Evolutionary conservation across 805 yeast species (phyloP).

Genomic region (Cyberlindnera petersonii): DNA sequence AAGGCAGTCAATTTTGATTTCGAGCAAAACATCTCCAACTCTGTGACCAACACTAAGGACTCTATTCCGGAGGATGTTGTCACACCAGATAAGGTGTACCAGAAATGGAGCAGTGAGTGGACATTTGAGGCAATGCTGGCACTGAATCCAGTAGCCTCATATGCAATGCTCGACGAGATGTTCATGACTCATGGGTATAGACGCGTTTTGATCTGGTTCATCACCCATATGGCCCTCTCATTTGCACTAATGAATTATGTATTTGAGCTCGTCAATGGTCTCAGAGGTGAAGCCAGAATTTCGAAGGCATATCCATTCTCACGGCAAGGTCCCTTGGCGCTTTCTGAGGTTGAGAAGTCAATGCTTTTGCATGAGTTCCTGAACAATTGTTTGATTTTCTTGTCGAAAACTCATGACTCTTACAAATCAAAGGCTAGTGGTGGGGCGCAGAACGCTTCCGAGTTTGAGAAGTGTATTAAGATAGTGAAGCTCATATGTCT

Average conservation of each 20-base stretch:
- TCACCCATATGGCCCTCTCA: constrained; percentile 58
- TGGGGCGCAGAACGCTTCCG: constrained; percentile 22
- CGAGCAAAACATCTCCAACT: constrained; percentile 30
- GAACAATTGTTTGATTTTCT: constrained; percentile 45
- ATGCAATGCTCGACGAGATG: constrained; percentile 63
- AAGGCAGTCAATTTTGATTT: constrained; percentile 46
- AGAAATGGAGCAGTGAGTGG: constrained; percentile 39
- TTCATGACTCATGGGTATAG: constrained; percentile 65
- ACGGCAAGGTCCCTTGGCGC: constrained; percentile 49
- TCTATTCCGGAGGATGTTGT: constrained; percentile 29
- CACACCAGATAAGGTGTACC: constrained; percentile 50
- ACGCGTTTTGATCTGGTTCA: constrained; percentile 60
- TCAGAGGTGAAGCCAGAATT: constrained; percentile 44
- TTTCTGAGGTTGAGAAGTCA: constrained; percentile 57
- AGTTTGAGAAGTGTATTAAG: constrained; percentile 31
- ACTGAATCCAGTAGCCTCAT: constrained; percentile 48
- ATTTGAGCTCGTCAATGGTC: constrained; percentile 53
- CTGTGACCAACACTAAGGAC: constrained; percentile 22
- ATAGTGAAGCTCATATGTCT: constrained; percentile 54
- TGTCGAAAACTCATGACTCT: constrained; percentile 33
- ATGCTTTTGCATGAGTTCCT: constrained; percentile 71
- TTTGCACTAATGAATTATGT: constrained; percentile 57
- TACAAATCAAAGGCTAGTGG: constrained; percentile 18
- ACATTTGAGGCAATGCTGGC: constrained; percentile 50
- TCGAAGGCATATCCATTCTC: constrained; percentile 39